Evolutionary conservation across 495 filamentous ascomycete species (phyloP), one percentile per base, ranked within the genome.

Genomic region (Penicillium cosmopolitanum): DNA sequence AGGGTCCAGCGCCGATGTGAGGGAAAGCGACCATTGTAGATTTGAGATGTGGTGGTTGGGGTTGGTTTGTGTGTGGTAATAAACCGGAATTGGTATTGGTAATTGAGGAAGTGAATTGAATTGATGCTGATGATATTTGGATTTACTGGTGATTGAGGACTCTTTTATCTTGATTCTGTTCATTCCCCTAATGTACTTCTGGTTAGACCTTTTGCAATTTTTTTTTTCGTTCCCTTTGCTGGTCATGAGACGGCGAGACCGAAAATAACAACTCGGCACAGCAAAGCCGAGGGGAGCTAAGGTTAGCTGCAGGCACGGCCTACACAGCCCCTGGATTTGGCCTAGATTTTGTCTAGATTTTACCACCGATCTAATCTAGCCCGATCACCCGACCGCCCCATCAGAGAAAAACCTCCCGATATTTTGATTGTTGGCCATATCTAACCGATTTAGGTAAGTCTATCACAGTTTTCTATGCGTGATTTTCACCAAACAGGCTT

Each of bases 131-230:
- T 55, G 31, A 57, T 50, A 38, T 11, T 38, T 15, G n/a, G 33
- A 21, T 13, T 43, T 38, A 7, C 19, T 55, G 51, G 51, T 50
- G 54, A 36, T 50, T 23, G 55, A 31, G 43, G 9, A n/a, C 7
- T 18, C 13, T 50, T 53, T 47, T 56, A 35, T 56, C 53, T 40
- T 50, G 18, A 18, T 50, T 40, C 38, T 53, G 51, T 53, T 55
- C 21, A 31, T 46, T 60, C 52, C 58, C 48, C 60, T 66, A 56
- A 58, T 51, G 52, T 60, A 55, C 58, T 51, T 63, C 36, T 60
- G 55, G 42, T 60, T 53, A 53, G 53, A 36, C 47, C 55, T 33
- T 61, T 48, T 56, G 15, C 42, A 15, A 38, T 40, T 56, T 57
- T 57, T 57, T 50, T 25, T 16, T 50, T 25, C 11, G 40, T 16